Evolutionary conservation across 176 grass and related monocot genomes (phyloP).

Genomic region (Zoysia pacifica): DNA sequence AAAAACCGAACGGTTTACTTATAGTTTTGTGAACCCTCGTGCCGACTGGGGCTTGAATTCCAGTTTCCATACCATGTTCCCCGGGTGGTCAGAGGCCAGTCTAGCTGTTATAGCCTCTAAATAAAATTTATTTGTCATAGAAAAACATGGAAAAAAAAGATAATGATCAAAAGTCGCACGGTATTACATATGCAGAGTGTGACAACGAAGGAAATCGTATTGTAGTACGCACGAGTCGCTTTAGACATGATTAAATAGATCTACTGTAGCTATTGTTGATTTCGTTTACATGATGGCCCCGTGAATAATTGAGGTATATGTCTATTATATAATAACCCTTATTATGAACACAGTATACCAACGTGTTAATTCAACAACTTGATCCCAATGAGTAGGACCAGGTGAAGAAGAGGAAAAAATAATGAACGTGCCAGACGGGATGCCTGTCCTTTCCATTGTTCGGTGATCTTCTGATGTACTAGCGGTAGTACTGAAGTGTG

Average conservation of each 20-base stretch:
- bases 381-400: slow-evolving; percentile 12
- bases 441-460: slow-evolving; percentile 10
- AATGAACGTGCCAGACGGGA: slow-evolving; percentile 19
- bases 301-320: slow-evolving; percentile 17
- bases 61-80: no score
- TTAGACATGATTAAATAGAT: background rate
- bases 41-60: no score
- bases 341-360: slow-evolving; percentile 48
- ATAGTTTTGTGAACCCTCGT: no score
- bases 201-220: background rate
- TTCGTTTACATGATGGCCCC: slow-evolving; percentile 3
- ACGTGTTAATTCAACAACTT: slow-evolving; percentile 40
- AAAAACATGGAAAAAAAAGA: background rate
- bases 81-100: no score
- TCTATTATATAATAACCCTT: slow-evolving; percentile 22
- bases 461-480: slow-evolving; percentile 26
- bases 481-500: slow-evolving; percentile 9
- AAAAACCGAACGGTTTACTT: no score
- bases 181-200: background rate
- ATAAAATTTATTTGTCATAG: background rate
- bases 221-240: background rate
- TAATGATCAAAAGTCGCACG: background rate
- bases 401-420: background rate
- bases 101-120: no score
- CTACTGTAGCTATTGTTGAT: slow-evolving; percentile 3